Conservation (phyloP, 148 eudicot genomes). For the Rhododendron mucronatum region DNA sequence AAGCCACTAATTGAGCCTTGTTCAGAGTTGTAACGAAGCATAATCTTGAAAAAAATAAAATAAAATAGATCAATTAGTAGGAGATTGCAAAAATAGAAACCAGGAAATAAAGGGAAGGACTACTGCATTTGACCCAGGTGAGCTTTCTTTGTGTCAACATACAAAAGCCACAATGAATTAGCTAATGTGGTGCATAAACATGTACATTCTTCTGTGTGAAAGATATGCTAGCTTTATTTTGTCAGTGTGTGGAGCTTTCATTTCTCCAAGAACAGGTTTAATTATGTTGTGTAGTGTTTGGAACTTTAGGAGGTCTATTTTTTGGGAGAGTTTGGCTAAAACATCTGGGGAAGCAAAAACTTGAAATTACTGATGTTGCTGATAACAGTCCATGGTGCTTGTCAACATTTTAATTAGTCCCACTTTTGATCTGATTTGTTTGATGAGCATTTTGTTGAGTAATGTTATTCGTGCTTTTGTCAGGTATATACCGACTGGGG, state of each 20-base stretch:
- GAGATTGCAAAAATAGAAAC: background rate
- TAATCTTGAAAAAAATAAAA: background rate
- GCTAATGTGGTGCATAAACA: background rate
- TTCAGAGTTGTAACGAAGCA: background rate
- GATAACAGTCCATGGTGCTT: background rate
- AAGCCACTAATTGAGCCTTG: background rate
- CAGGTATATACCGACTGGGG: constrained; percentile 97
- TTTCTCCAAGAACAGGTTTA: background rate
- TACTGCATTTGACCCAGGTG: background rate
- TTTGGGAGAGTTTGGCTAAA: background rate
- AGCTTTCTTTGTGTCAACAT: background rate
- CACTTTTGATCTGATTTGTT: background rate
- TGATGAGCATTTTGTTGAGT: background rate
- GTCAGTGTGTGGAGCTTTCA: background rate
- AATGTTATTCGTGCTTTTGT: constrained; percentile 17
- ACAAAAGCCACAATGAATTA: background rate
- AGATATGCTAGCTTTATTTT: background rate
- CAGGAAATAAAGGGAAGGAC: background rate
- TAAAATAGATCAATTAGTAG: background rate
- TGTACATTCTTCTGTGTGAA: background rate
- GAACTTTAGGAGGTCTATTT: background rate
- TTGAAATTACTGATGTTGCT: background rate
- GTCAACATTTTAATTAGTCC: background rate
- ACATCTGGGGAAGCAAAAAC: background rate
- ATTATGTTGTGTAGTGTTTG: background rate